These are phyloP conservation scores for Ananas comosus DNA, from an alignment of 176 grass and related monocot genomes.

Conservation along the genomic window DNA sequence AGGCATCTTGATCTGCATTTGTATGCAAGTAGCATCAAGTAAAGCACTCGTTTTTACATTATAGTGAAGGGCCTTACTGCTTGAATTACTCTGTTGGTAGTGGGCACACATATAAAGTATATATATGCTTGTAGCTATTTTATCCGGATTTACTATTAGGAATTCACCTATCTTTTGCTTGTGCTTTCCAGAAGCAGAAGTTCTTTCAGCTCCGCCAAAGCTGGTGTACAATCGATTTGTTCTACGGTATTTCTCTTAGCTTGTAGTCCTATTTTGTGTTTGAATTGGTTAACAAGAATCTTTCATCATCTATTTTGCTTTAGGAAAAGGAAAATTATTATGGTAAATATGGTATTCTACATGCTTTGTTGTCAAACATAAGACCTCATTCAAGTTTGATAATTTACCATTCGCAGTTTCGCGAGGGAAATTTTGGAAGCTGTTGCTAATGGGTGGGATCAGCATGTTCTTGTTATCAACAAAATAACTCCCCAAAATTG, in stretches of 20 bases:
- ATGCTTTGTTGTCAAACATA: not conserved
- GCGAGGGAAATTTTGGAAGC: conserved; percentile 63
- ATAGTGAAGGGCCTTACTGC: no score
- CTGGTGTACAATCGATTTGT: conserved; percentile 90
- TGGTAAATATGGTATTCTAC: not conserved
- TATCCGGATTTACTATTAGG: not conserved
- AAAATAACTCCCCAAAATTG: conserved; percentile 88
- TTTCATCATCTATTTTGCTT: not conserved
- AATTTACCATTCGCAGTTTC: conserved; percentile 38
- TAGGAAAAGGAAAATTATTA: not conserved
- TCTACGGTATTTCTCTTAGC: conserved; percentile 38
- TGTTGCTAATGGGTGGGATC: conserved; percentile 72
- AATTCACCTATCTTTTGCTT: not conserved
- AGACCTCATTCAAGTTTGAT: not conserved
- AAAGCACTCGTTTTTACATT: no score
- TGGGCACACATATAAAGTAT: no score
- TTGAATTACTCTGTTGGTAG: no score
- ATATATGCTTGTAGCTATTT: no score
- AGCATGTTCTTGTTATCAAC: conserved; percentile 64
- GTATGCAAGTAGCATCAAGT: no score
- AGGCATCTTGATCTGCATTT: no score
- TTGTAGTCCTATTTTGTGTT: not conserved
- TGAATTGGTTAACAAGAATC: not conserved
- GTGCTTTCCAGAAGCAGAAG: conserved; percentile 64
- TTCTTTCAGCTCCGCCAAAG: conserved; percentile 94